Conservation (phyloP, 129 eudicot genomes). For the Tanacetum coccineum region DNA sequence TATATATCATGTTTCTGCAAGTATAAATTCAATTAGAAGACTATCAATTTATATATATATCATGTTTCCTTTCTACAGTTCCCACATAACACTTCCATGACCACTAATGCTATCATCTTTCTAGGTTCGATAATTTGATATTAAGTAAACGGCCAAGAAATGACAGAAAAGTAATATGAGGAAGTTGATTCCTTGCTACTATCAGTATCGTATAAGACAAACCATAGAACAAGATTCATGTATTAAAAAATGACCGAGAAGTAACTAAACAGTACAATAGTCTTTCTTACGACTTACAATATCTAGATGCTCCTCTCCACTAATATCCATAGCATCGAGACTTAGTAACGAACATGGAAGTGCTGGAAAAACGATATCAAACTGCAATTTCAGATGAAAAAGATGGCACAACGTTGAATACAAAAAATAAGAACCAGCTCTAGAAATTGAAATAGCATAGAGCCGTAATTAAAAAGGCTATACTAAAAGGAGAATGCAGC, state of each 20-base stretch:
- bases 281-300: too few relatives aligned
- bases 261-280: too few relatives aligned
- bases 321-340: too few relatives aligned
- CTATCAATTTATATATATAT: conserved; percentile 60
- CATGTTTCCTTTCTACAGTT: conserved; percentile 61
- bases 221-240: conserved; percentile 9
- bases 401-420: conserved; percentile 18
- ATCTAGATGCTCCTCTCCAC: too few relatives aligned
- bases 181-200: too few relatives aligned
- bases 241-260: not conserved
- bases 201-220: too few relatives aligned
- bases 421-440: not conserved
- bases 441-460: conserved; percentile 5
- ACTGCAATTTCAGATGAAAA: conserved; percentile 46
- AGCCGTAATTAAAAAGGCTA: conserved; percentile 6
- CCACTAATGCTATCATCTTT: conserved; percentile 8
- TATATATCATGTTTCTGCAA: conserved; percentile 86
- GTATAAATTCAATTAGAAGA: conserved; percentile 3
- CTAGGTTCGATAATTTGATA: conserved; percentile 8
- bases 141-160: not conserved
- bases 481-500: not conserved
- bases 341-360: too few relatives aligned
- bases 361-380: too few relatives aligned
- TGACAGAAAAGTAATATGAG: too few relatives aligned
- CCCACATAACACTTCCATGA: not conserved